phyloP scores from a whole-genome alignment of 2,329 filamentous ascomycete genomes.

The Xylariaceae sp. region DNA sequence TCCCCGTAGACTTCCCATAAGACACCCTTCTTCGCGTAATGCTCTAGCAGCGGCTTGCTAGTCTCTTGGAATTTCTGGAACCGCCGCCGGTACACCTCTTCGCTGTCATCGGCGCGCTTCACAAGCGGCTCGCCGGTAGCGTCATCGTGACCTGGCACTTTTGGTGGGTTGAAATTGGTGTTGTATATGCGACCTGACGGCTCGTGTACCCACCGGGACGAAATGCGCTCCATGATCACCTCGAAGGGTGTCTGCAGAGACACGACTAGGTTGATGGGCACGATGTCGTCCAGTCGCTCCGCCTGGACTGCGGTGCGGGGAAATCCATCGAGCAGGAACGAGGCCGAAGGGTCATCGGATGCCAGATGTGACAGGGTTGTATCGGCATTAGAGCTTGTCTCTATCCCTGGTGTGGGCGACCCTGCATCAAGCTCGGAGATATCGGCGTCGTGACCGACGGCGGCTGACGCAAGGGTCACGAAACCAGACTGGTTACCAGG shows the following conservation, averaged over 20 bases:
- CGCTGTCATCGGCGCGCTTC: slow-evolving; percentile 78
- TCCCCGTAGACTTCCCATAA: slow-evolving; percentile 82
- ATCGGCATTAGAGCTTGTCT: slow-evolving; percentile 35
- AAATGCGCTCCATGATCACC: slow-evolving; percentile 84
- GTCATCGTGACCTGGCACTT: slow-evolving; percentile 76
- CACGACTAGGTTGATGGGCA: slow-evolving; percentile 93
- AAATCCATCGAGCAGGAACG: slow-evolving; percentile 94
- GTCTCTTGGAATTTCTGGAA: slow-evolving; percentile 82
- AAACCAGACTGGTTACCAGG: slow-evolving; percentile 42
- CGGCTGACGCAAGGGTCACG: slow-evolving; percentile 48
- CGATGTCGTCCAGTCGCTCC: slow-evolving; percentile 65
- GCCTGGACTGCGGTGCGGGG: slow-evolving; percentile 83
- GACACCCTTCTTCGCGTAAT: slow-evolving; percentile 79
- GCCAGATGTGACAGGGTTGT: slow-evolving; percentile 37
- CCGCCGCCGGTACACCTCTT: slow-evolving; percentile 76
- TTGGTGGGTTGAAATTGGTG: slow-evolving; percentile 83
- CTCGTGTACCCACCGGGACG: slow-evolving; percentile 88
- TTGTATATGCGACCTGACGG: slow-evolving; percentile 93
- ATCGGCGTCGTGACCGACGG: slow-evolving; percentile 28
- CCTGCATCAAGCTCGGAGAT: slow-evolving; percentile 31
- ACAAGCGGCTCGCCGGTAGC: slow-evolving; percentile 81
- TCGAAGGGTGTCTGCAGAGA: slow-evolving; percentile 78
- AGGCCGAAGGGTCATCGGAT: slow-evolving; percentile 69
- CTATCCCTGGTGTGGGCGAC: slow-evolving; percentile 37
- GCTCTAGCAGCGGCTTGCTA: slow-evolving; percentile 75